Evolutionary conservation across 352 stramenopile genomes (phyloP), one percentile per base, ranked within the genome.

Genomic region (Pythium angustatum): DNA sequence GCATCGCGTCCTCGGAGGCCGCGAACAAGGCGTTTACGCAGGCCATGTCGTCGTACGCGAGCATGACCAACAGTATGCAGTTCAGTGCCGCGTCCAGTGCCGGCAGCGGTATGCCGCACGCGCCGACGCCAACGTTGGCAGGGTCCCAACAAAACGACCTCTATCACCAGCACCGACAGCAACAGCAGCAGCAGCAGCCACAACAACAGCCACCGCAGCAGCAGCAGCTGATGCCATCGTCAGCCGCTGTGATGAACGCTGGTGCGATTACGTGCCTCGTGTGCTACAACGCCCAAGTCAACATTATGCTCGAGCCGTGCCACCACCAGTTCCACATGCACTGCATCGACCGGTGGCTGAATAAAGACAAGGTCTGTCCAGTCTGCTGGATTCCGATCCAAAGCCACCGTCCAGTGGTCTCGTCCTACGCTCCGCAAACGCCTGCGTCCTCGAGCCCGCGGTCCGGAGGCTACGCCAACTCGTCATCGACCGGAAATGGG

Each of bases 271-370:
- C 73, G 56, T 81, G 73, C 51, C 71, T 81, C 58, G 71, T 83
- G 41, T 83, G 75, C 69, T 80, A 81, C 54, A 78, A 72, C 58
- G 60, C 69, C 22, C 70, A 78, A 28, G 72, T 81, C n/a, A 77
- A 87, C 66, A 68, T 83, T 28, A 69, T 84, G 56, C 65, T 87
- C 24, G 78, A 87, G 64, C 78, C 78, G 38, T 94, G 86, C 30
- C 82, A 77, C 54, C 86, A 94, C 69, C 79, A 90, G 59, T 93
- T 93, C 71, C 86, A 94, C 68, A 76, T 75, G 47, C 64, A 77
- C 38, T 94, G 86, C 56, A 85, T 93, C 66, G 84, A 92, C 51
- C 79, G 77, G 19, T 82, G 69, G 58, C 71, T 91, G 21, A 78
- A 75, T 24, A 92, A 94, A 56, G 82, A 91, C 64, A 91, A 91